Conservation (phyloP, 1,139 yeast genomes). For the Pichia sp. region DNA sequence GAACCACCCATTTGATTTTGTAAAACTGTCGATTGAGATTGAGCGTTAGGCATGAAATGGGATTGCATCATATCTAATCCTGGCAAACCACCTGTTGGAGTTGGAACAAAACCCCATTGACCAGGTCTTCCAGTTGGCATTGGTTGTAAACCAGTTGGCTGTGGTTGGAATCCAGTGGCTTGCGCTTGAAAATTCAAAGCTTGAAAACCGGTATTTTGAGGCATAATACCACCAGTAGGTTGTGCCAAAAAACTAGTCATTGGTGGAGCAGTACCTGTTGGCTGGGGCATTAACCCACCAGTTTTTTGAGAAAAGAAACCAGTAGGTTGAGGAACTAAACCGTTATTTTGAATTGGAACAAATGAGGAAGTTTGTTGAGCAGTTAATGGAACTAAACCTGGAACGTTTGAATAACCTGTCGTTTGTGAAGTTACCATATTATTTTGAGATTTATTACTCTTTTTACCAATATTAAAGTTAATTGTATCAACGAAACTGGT, state of each 20-base stretch:
- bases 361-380: slow-evolving; percentile 32
- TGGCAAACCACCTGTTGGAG: slow-evolving; percentile 69
- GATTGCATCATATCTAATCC: slow-evolving; percentile 71
- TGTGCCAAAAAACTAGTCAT: slow-evolving; percentile 25
- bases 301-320: slow-evolving; percentile 28
- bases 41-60: slow-evolving; percentile 64
- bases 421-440: slow-evolving; percentile 20
- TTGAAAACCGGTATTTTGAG: slow-evolving; percentile 23
- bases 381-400: slow-evolving; percentile 28
- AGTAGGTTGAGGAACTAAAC: slow-evolving; percentile 29
- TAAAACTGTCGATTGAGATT: slow-evolving; percentile 36
- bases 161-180: slow-evolving; percentile 28
- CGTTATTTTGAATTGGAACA: slow-evolving; percentile 42
- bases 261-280: slow-evolving; percentile 21
- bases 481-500: slow-evolving; percentile 83
- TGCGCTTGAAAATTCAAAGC: slow-evolving; percentile 22
- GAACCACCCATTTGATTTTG: slow-evolving; percentile 50
- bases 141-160: slow-evolving; percentile 38
- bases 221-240: slow-evolving; percentile 27
- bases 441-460: slow-evolving; percentile 30
- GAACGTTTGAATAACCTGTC: slow-evolving; percentile 29
- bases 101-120: slow-evolving; percentile 74
- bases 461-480: slow-evolving; percentile 60
- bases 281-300: slow-evolving; percentile 29
- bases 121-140: slow-evolving; percentile 75